Evolutionary conservation across 805 yeast genomes (phyloP), one percentile per base, ranked within the genome.

Genomic region (Spathaspora arborariae): DNA sequence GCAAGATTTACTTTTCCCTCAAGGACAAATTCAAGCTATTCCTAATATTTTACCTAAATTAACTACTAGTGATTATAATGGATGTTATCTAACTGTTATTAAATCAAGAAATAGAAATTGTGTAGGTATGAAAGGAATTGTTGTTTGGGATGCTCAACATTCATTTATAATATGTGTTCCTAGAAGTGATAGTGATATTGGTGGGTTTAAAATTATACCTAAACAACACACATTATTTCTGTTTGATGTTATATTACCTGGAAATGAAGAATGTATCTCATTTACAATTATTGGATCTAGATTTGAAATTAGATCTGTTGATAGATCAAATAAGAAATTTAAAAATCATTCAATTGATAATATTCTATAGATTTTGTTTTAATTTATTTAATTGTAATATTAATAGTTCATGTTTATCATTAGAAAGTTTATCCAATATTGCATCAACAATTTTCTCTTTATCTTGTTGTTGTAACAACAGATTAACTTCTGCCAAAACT

Each of bases 321-420:
- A 91, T 56, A 74, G 98, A 48, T 81, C 96, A 0, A 87, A 84
- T 20, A 80, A 86, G 56, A 89, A 91, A 68, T 89, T 89, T 72
- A 91, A 91, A 67, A 79, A 82, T 48, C 94, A 85, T 54, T 77
- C 79, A 26, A 88, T 87, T 33, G 85, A 79, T 49, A 86, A 82
- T 58, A 62, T 68, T 6, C 40, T 68, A 47, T 65, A 53, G 35
- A 18, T 20, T n/a, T 2, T 15, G 9, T 21, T 44, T 55, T n/a
- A 57, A 24, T 9, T 49, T 48, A 43, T 57, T 56, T 38, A 62
- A 43, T 46, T 62, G 63, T 39, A 59, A 33, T n/a, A 52, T 52
- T 33, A 62, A 47, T 33, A 62, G 39, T 45, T 61, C 64, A 37
- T 62, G 55, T 13, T n/a, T n/a, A n/a, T n/a, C n/a, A n/a, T 47